A percentile compares a stretch with the other conserved stretches of the same genome.
phyloP scores from a whole-genome alignment of 805 yeast genomes.

The Wickerhamiella australiensis region DNA sequence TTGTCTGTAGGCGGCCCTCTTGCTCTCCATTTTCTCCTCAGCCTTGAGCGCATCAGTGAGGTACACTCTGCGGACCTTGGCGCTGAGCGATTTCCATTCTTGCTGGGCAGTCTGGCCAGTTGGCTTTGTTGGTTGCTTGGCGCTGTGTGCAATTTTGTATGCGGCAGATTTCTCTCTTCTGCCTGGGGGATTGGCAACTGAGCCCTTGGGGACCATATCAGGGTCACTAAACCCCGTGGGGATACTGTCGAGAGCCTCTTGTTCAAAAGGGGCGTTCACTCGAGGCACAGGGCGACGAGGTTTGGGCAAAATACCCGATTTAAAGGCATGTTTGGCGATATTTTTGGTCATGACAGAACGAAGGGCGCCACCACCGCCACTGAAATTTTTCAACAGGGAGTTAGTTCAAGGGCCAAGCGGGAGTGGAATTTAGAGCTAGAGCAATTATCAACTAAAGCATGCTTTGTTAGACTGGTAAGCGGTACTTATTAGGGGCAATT shows the following conservation, averaged over 20 bases:
- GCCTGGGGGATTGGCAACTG: constrained; percentile 41
- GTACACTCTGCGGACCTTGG: constrained; percentile 62
- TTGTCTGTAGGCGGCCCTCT: constrained; percentile 31
- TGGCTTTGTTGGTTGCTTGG: constrained; percentile 34
- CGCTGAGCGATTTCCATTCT: constrained; percentile 39
- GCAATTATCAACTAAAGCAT: no score
- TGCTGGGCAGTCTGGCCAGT: constrained; percentile 24
- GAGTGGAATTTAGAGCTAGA: no score
- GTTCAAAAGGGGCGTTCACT: constrained; percentile 26
- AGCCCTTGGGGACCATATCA: constrained; percentile 50
- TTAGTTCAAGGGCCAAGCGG: no score
- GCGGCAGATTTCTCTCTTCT: constrained; percentile 40
- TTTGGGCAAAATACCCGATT: constrained; percentile 73
- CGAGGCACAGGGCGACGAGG: constrained; percentile 66
- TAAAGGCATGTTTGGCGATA: constrained; percentile 37
- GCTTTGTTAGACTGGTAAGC: no score
- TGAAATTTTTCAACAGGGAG: constrained; percentile 1
- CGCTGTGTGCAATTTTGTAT: constrained; percentile 44
- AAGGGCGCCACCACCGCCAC: constrained; percentile 6
- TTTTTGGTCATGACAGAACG: constrained; percentile 35
- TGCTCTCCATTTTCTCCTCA: constrained; percentile 40
- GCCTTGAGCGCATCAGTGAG: constrained; percentile 47
- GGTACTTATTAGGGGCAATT: no score
- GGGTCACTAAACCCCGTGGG: constrained; percentile 61
- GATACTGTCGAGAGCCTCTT: constrained; percentile 33